Evolutionary conservation across 2,329 filamentous ascomycete species (phyloP).

Genomic region (Spiromastix sp.): DNA sequence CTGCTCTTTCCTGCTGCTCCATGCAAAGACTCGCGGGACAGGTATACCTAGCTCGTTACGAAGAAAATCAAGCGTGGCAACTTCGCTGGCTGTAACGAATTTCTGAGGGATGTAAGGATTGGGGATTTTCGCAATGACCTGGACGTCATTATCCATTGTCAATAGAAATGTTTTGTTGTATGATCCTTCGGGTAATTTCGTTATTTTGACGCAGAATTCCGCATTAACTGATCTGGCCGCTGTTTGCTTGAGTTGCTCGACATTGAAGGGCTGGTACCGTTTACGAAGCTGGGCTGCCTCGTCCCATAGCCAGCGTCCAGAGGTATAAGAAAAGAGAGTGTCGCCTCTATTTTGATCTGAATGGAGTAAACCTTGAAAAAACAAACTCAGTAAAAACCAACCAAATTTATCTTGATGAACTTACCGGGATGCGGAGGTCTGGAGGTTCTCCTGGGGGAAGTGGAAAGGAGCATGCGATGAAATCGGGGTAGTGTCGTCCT

Average conservation of each 20-base stretch:
- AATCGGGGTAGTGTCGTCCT: too few species aligned
- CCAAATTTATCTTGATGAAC: too few species aligned
- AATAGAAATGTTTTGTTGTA: slow-evolving; percentile 28
- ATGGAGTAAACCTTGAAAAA: too few species aligned
- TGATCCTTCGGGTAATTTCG: slow-evolving; percentile 27
- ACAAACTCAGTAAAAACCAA: too few species aligned
- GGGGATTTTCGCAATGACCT: slow-evolving; percentile 14
- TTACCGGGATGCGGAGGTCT: too few species aligned
- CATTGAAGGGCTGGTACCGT: slow-evolving; percentile 22
- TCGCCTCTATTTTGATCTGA: too few species aligned
- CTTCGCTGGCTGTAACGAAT: slow-evolving; percentile 11
- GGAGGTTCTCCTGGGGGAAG: too few species aligned
- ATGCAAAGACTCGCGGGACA: slow-evolving; percentile 8
- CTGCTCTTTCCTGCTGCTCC: slow-evolving; percentile 12
- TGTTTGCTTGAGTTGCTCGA: slow-evolving; percentile 20
- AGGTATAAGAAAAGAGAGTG: too few species aligned
- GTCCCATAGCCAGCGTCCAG: slow-evolving; percentile 22
- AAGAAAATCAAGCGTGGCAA: slow-evolving; percentile 13
- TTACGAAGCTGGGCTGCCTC: slow-evolving; percentile 20
- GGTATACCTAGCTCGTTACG: slow-evolving; percentile 12
- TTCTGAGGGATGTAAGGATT: slow-evolving; percentile 7
- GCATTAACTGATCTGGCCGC: slow-evolving; percentile 19
- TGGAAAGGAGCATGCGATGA: too few species aligned
- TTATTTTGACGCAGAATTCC: slow-evolving; percentile 24
- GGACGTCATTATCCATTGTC: slow-evolving; percentile 14